Evolutionary conservation across 768 basidiomycete species (phyloP).

Genomic region (Chiua virens): DNA sequence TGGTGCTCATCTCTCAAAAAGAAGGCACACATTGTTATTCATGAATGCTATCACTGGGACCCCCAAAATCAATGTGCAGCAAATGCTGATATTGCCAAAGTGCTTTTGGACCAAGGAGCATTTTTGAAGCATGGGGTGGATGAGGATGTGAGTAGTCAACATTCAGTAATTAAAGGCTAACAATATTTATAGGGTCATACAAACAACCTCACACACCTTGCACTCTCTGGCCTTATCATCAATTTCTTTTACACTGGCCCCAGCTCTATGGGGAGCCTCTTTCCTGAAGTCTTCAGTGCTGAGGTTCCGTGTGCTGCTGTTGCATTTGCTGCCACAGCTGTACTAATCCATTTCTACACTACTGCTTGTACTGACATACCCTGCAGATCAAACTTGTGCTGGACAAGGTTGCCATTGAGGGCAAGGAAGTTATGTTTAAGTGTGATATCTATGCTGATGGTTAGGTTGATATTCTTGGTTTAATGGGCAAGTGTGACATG

Average conservation of each 20-base stretch:
- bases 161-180: too few species aligned
- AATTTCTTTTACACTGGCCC: conserved; percentile 3
- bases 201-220: neutral
- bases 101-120: neutral
- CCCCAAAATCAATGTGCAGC: neutral
- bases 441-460: neutral
- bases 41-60: conserved; percentile 4
- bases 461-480: conserved; percentile 1
- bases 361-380: neutral
- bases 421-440: conserved; percentile 10
- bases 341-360: neutral
- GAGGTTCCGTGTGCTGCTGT: conserved; percentile 1
- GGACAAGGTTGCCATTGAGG: neutral
- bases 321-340: neutral
- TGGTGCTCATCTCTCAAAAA: conserved; percentile 1
- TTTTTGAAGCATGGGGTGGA: conserved; percentile 1
- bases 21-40: neutral
- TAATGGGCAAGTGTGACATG: conserved; percentile 4
- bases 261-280: neutral
- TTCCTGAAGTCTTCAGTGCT: neutral
- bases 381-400: conserved; percentile 2
- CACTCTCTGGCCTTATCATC: neutral
- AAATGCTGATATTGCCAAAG: neutral
- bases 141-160: neutral
- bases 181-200: neutral